Conservation (phyloP, 164 flowering plant genomes). For the Saururus chinensis region DNA sequence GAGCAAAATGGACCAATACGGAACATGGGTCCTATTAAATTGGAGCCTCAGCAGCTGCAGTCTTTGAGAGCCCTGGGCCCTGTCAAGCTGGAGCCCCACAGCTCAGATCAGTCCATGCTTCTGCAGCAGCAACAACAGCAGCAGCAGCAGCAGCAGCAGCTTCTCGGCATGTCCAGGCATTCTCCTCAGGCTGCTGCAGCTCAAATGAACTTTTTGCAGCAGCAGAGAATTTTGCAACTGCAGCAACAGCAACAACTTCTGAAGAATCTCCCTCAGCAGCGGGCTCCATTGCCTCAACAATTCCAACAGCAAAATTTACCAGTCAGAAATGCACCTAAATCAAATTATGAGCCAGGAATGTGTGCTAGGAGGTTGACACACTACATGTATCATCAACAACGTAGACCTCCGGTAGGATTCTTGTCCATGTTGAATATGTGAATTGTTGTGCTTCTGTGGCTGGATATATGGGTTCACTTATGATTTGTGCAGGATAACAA, state of each 20-base stretch:
- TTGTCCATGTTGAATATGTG: not conserved
- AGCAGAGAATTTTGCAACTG: constrained; percentile 45
- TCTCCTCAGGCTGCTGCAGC: constrained; percentile 61
- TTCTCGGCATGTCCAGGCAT: constrained; percentile 66
- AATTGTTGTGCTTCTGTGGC: not conserved
- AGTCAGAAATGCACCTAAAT: constrained; percentile 49
- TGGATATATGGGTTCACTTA: not conserved
- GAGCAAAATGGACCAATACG: constrained; percentile 65
- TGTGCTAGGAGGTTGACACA: constrained; percentile 83
- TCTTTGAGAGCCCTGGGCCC: constrained; percentile 43
- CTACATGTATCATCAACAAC: constrained; percentile 90
- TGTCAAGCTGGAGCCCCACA: constrained; percentile 77
- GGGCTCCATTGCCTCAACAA: constrained; percentile 51
- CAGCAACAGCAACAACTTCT: constrained; percentile 46
- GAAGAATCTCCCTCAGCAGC: constrained; percentile 64
- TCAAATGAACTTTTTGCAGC: constrained; percentile 58
- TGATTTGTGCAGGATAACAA: constrained; percentile 65
- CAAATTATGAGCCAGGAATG: constrained; percentile 77
- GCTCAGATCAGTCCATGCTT: constrained; percentile 61
- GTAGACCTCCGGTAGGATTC: constrained; percentile 66
- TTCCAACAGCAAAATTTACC: constrained; percentile 62
- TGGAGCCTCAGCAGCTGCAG: constrained; percentile 69
- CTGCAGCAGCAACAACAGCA: constrained; percentile 72
- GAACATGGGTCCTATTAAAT: constrained; percentile 47
- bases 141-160: constrained; percentile 64